Evolutionary conservation across 805 yeast genomes (phyloP), one percentile per base, ranked within the genome.

Genomic region (Ogataea saltuana): DNA sequence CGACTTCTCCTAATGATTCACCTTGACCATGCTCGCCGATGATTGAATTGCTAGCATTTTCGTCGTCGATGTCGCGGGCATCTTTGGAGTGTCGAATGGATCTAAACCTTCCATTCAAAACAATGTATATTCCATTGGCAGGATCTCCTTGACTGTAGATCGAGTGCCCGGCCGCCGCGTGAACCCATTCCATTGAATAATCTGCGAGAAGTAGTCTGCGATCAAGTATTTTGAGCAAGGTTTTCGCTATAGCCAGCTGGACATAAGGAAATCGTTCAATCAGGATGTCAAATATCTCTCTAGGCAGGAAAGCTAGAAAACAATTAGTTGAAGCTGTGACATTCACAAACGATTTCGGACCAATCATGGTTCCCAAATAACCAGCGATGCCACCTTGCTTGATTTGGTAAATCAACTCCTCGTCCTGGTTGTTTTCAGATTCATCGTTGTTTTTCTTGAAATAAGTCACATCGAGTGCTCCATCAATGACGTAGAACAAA

Each of bases 151-250:
- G 93, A 2, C 80, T 74, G 55, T 85, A 88, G 16, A 93, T 63
- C 0, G 83, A 74, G 38, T 83, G 83, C 0, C 97, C 96, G 1
- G 97, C 91, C n/a, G 81, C 81, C 10, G 86, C 71, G 46, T 88
- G 96, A 30, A 90, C 80, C 98, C 98, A 91, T 62, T 93, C 99
- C 39, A 93, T 68, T 0, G 97, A 96, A 63, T 86, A 88, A 58
- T 91, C 98, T 31, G 93, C 77, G 43, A 84, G 78, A 28, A 85
- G 64, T 28, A 91, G 70, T 42, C 85, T 78, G 21, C 76, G 69
- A 21, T 90, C 83, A 29, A 93, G 63, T 2, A 85, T 71, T n/a
- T 71, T 71, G 33, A 85, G 80, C 49, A 91, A 67, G 7, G 81
- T 75, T 46, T 81, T 80, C 0, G 98, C 96, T 34, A 89, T 75